These are phyloP conservation scores for Acanthamoeba culbertsoni DNA, from an alignment of 208 protist species.

Conservation along the genomic window DNA sequence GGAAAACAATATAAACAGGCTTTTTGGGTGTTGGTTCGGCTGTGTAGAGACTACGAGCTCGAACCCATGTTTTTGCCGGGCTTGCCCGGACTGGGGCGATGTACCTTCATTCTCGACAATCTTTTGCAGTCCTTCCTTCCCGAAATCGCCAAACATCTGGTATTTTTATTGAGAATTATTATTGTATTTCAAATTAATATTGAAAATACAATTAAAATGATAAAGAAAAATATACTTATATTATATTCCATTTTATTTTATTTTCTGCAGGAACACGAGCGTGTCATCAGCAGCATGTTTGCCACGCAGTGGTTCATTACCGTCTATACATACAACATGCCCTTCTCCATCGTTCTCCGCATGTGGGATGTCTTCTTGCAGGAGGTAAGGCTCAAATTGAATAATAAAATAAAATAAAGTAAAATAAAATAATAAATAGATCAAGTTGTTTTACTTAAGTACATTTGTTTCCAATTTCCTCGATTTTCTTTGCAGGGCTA, in stretches of 20 bases:
- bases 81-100: constrained; percentile 1
- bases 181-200: too few species aligned
- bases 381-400: background rate
- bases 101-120: constrained; percentile 3
- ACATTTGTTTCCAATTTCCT: too few species aligned
- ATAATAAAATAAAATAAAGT: too few species aligned
- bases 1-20: background rate
- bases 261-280: background rate
- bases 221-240: too few species aligned
- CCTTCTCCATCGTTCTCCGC: constrained; percentile 47
- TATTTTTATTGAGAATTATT: background rate
- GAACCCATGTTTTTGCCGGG: background rate
- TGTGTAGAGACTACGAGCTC: constrained; percentile 50
- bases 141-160: constrained; percentile 39
- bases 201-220: too few species aligned
- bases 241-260: too few species aligned
- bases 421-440: too few species aligned
- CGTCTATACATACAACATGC: constrained; percentile 54
- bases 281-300: constrained; percentile 43
- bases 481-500: background rate
- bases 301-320: constrained; percentile 68
- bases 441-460: too few species aligned
- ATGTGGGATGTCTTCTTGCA: constrained; percentile 57
- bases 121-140: background rate
- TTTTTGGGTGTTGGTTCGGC: constrained; percentile 26